phyloP scores from a whole-genome alignment of 2,329 filamentous ascomycete species.

The Trichoderma polysporum region DNA sequence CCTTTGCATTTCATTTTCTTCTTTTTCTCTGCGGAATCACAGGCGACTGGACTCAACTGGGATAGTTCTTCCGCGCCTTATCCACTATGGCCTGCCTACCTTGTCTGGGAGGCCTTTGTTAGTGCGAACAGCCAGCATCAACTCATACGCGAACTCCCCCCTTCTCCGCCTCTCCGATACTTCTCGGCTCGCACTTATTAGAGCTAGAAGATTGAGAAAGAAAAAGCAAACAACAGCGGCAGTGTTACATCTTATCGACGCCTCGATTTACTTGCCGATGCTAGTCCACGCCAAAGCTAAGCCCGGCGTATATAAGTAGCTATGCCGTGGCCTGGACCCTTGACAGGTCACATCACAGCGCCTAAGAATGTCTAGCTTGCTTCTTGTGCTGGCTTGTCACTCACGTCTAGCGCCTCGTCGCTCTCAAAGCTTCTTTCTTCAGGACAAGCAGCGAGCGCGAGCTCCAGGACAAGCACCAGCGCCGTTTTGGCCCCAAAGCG shows the following conservation, averaged over 20 bases:
- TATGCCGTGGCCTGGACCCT: slow-evolving; percentile 10
- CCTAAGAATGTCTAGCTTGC: neutral
- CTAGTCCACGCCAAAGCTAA: slow-evolving; percentile 10
- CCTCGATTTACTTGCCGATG: slow-evolving; percentile 19
- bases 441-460: neutral
- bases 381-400: neutral
- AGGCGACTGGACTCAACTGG: slow-evolving; percentile 2
- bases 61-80: neutral
- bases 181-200: neutral
- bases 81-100: neutral
- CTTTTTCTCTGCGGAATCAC: no score
- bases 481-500: slow-evolving; percentile 1
- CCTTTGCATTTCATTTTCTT: neutral
- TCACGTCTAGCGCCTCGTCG: neutral
- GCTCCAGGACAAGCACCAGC: neutral
- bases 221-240: neutral
- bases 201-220: neutral
- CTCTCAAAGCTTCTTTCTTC: neutral
- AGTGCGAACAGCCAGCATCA: neutral
- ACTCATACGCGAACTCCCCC: neutral
- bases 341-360: slow-evolving; percentile 11
- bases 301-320: neutral
- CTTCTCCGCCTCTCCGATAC: neutral
- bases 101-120: neutral
- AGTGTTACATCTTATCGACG: slow-evolving; percentile 14